Base-by-base conservation (phyloP, 371 early-diverging fungal genomes). In the Dinochytrium kinnereticum region DNA sequence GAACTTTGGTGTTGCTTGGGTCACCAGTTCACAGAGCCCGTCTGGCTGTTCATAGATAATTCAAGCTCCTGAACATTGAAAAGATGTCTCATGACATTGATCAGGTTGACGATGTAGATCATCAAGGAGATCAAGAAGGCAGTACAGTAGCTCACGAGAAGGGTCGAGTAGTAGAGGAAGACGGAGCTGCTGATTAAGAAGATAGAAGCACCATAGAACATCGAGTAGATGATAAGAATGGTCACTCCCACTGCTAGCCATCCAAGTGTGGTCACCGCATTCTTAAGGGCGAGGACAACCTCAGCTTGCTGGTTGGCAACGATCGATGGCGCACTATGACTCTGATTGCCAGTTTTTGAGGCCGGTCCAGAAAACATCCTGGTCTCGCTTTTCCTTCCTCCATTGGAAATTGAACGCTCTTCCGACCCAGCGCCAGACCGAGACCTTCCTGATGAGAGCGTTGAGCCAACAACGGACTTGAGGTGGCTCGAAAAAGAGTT, bases 231-330 rank as follows among this genome's bases (percentile, higher is more conserved):
- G 2, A 64, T 34, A 28, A 64, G 34, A 33, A 33, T 34, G 33
- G 34, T 5, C 28, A 5, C 19, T 19, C 64, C 64, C 17, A 64
- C 19, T 36, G 24, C 30, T 2, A 64, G 64, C 64, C 64, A 64
- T 19, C 64, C 64, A 33, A 64, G 64, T 36, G 64, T 64, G 5
- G 37, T 37, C 34, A 64, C 64, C 64, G 64, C 30, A 33, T 64
- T 64, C 34, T 33, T 19, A 13, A 64, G 64, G 10, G 64, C 64
- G 34, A 30, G 64, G 34, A 64, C 33, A 33, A 64, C 34, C 33
- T 64, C 64, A 36, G 64, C 36, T 33, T 64, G 64, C 34, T 37
- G 30, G 31, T 2, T 33, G 10, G 34, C 64, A 13, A 10, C 64
- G 3, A 64, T 44, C 7, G 13, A 13, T 7, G 44, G 13, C 44